Percentiles rank a stretch among this genome's conserved stretches.
phyloP scores from a whole-genome alignment of 352 stramenopile genomes.

The Pythium inflatum region DNA sequence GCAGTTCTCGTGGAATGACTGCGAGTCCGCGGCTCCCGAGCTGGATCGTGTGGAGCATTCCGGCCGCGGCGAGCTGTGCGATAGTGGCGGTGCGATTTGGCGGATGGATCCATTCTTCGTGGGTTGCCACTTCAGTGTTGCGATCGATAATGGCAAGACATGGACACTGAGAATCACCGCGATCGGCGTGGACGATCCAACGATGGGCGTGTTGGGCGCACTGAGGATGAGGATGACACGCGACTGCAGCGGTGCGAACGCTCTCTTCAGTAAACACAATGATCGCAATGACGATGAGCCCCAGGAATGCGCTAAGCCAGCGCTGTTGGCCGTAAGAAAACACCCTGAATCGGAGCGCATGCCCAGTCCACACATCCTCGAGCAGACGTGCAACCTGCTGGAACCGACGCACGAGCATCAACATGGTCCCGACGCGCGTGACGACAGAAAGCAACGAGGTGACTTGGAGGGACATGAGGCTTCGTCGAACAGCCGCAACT shows the following conservation, averaged over 20 bases:
- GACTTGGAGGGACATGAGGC: constrained; percentile 46
- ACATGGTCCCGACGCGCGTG: constrained; percentile 42
- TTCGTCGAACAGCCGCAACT: constrained; percentile 36
- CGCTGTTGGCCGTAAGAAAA: not conserved
- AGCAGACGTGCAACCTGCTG: not conserved
- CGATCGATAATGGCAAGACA: constrained; percentile 12
- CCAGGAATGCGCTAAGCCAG: not conserved
- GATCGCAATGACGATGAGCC: not conserved
- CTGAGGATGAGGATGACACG: not conserved
- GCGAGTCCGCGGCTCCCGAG: not conserved
- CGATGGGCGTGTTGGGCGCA: constrained; percentile 3
- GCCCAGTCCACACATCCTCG: too few species aligned
- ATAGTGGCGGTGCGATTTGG: not conserved
- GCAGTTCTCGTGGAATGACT: not conserved
- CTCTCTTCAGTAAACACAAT: not conserved
- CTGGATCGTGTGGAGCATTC: constrained; percentile 5
- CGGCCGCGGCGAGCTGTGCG: not conserved
- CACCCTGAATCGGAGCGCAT: too few species aligned
- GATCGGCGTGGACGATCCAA: not conserved
- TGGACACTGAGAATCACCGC: not conserved
- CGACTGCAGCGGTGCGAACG: not conserved
- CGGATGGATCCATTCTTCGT: not conserved
- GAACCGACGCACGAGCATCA: constrained; percentile 46
- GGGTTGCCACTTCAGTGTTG: not conserved
- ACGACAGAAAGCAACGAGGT: constrained; percentile 31